A percentile compares a stretch with the other conserved stretches of the same genome.
Conservation (phyloP, 2,329 filamentous ascomycete species). For the Alternaria triticimaculans region DNA sequence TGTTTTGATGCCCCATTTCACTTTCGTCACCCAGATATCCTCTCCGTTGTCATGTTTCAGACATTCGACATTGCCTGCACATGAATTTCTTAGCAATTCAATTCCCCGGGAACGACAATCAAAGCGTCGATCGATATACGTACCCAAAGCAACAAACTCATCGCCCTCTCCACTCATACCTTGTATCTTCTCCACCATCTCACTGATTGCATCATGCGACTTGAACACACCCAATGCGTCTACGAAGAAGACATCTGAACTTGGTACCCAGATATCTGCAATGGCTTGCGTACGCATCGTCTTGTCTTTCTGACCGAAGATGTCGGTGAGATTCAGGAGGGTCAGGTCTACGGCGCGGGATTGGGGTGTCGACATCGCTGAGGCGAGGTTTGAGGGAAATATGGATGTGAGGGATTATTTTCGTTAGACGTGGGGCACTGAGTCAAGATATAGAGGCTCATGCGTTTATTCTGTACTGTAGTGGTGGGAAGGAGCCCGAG, state of each 20-base stretch:
- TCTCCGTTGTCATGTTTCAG: background rate
- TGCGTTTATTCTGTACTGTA: background rate
- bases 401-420: background rate
- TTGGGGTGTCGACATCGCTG: background rate
- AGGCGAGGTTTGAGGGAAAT: background rate
- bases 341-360: slow-evolving; percentile 4
- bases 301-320: slow-evolving; percentile 10
- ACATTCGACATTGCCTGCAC: slow-evolving; percentile 3
- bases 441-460: background rate
- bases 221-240: background rate
- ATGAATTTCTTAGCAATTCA: no score
- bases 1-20: slow-evolving; percentile 15
- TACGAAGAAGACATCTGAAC: background rate
- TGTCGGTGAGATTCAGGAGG: slow-evolving; percentile 1
- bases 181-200: background rate
- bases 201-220: background rate
- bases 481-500: background rate
- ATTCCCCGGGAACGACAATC: no score
- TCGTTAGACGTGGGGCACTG: background rate
- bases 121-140: no score
- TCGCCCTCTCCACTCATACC: background rate
- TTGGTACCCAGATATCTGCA: background rate
- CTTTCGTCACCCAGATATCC: slow-evolving; percentile 12
- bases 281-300: slow-evolving; percentile 1
- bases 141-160: background rate